These are phyloP conservation scores for Umbelopsis sp. DNA, from an alignment of 192 early-diverging fungal species.

Conservation along the genomic window DNA sequence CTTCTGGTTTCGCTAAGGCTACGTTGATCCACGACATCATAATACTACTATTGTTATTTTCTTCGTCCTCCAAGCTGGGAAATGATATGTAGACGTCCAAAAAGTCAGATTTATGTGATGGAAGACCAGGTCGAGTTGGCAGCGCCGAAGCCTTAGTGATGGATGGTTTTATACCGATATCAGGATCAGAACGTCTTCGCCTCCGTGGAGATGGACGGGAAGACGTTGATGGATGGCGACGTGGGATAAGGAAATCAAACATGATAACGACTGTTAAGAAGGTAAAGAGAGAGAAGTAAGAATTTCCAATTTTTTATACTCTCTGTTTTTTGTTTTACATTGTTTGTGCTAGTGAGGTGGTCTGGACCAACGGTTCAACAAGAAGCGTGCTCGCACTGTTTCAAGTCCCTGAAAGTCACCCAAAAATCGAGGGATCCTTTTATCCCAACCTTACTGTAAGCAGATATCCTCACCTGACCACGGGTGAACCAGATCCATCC, in stretches of 20 bases:
- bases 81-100: not conserved
- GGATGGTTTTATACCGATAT: not conserved
- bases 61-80: not conserved
- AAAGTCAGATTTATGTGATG: not conserved
- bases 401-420: conserved; percentile 1
- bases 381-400: not conserved
- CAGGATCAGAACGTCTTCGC: not conserved
- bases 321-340: not conserved
- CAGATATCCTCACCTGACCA: no score
- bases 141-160: not conserved
- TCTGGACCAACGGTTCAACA: not conserved
- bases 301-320: no score
- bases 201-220: not conserved
- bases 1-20: not conserved
- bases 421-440: not conserved
- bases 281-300: no score
- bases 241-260: conserved; percentile 2
- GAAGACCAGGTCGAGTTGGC: not conserved
- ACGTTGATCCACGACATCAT: not conserved
- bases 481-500: no score
- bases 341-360: not conserved
- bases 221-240: not conserved
- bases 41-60: no score
- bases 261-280: not conserved
- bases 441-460: no score